Evolutionary conservation across 1,139 yeast species (phyloP), one percentile per base, ranked within the genome.

Genomic region (Kluyveromyces marxianus): DNA sequence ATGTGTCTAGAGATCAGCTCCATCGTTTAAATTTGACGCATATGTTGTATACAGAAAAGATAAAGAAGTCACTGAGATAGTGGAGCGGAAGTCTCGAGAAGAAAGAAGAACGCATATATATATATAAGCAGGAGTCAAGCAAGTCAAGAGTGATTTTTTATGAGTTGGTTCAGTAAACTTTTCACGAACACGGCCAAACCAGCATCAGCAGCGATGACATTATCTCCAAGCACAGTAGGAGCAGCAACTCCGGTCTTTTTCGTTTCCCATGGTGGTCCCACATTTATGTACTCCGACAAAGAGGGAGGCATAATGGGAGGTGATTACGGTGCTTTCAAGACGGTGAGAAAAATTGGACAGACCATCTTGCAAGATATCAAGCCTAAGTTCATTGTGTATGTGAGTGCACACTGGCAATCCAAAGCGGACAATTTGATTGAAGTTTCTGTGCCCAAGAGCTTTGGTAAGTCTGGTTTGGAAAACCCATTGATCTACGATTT

Each of bases 351-450:
- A 25, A 51, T 82, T 21, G 94, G 94, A 1, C 53, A 62, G 25
- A 66, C 67, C 34, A 78, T 84, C 51, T 71, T 69, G 46, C 56
- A 67, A 1, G 60, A 58, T 4, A 62, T 77, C 56, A 74, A 78
- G 49, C 94, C 94, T 1, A 80, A 80, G 50, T 83, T 76, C 48
- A 69, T 84, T 27, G 62, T 85, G 30, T 77, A 79, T 39, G 76
- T 84, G 1, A 79, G 87, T 35, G 94, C 90, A 0, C 95, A 85
- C 62, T 85, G 89, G 88, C 85, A 83, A 63, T 70, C 83, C 1
- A 50, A 57, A 62, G 62, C 3, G 44, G 65, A 1, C 7, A 46
- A 49, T 10, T 29, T 45, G 4, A 67, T 82, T 31, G 82, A 81
- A 55, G 69, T 83, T 30, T 69, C 72, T 4, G 62, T 72, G 7